phyloP scores from a whole-genome alignment of 2,329 filamentous ascomycete genomes.

The Annulohypoxylon truncatum region DNA sequence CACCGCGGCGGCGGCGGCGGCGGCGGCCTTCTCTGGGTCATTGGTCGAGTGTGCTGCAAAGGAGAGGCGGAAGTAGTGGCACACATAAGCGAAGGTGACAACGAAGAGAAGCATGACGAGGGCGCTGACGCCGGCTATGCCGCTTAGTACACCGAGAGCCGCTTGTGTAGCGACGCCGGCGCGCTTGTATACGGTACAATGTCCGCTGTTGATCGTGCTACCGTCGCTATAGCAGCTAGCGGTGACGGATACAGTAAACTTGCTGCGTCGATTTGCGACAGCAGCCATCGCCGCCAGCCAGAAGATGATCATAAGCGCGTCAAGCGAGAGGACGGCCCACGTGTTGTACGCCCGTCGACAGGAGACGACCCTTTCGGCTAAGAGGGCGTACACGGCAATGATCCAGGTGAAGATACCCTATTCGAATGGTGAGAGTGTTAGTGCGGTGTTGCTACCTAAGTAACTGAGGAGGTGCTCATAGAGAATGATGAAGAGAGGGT shows the following conservation, averaged over 20 bases:
- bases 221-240: slow-evolving; percentile 54
- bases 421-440: background rate
- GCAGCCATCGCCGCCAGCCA: slow-evolving; percentile 60
- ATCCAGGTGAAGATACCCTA: slow-evolving; percentile 61
- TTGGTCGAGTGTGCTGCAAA: slow-evolving; percentile 29
- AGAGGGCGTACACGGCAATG: slow-evolving; percentile 55
- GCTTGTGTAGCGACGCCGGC: slow-evolving; percentile 52
- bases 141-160: slow-evolving; percentile 53
- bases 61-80: slow-evolving; percentile 49
- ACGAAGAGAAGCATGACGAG: slow-evolving; percentile 51
- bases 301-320: slow-evolving; percentile 58
- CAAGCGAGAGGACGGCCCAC: slow-evolving; percentile 58
- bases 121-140: slow-evolving; percentile 58
- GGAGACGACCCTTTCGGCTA: slow-evolving; percentile 54
- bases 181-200: slow-evolving; percentile 50
- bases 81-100: slow-evolving; percentile 49
- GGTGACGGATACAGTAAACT: slow-evolving; percentile 51
- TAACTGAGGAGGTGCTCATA: slow-evolving; percentile 10
- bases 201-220: slow-evolving; percentile 54
- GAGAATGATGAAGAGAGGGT: background rate
- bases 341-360: slow-evolving; percentile 57
- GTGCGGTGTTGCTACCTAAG: background rate
- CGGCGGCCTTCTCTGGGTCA: slow-evolving; percentile 45
- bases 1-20: slow-evolving; percentile 3
- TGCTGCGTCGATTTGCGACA: slow-evolving; percentile 54